These are phyloP conservation scores for Dendrobium chrysotoxum DNA, from an alignment of 106 monocot species.

Conservation along the genomic window DNA sequence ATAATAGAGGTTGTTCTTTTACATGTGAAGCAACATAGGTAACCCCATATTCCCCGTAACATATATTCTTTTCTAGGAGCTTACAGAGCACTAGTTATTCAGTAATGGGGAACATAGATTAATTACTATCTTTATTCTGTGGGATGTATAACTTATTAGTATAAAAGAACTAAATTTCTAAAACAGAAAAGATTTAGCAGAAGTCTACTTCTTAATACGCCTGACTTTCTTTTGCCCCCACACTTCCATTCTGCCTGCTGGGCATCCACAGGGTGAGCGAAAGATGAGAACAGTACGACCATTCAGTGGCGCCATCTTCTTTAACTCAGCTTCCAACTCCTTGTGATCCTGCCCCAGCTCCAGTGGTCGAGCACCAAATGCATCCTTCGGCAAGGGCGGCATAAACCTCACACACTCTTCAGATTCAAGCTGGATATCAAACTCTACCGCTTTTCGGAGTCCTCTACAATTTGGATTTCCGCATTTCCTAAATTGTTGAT, in stretches of 20 bases:
- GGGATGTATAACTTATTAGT: background rate
- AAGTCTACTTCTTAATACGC: slow-evolving; percentile 19
- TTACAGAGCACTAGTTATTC: background rate
- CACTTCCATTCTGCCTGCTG: slow-evolving; percentile 81
- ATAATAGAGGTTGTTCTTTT: background rate
- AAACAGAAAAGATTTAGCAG: background rate
- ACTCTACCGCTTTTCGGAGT: slow-evolving; percentile 71
- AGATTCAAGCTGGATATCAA: slow-evolving; percentile 91
- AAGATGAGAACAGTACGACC: slow-evolving; percentile 90
- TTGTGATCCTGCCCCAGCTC: slow-evolving; percentile 67
- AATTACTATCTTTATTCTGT: background rate
- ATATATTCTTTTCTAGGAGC: background rate
- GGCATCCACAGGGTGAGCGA: slow-evolving; percentile 79
- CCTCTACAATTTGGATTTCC: slow-evolving; percentile 80
- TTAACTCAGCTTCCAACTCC: slow-evolving; percentile 88
- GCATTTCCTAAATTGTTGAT: slow-evolving; percentile 65
- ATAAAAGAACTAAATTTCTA: background rate
- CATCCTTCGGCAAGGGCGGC: slow-evolving; percentile 32
- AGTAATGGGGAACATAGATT: background rate
- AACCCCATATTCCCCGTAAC: background rate
- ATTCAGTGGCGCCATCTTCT: slow-evolving; percentile 92
- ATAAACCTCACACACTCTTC: slow-evolving; percentile 69
- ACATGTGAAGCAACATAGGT: background rate
- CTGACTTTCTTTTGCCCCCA: slow-evolving; percentile 79
- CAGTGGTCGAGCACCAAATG: slow-evolving; percentile 31